Evolutionary conservation across 805 yeast genomes (phyloP), one percentile per base, ranked within the genome.

Genomic region (Nakazawaea molendinolei): DNA sequence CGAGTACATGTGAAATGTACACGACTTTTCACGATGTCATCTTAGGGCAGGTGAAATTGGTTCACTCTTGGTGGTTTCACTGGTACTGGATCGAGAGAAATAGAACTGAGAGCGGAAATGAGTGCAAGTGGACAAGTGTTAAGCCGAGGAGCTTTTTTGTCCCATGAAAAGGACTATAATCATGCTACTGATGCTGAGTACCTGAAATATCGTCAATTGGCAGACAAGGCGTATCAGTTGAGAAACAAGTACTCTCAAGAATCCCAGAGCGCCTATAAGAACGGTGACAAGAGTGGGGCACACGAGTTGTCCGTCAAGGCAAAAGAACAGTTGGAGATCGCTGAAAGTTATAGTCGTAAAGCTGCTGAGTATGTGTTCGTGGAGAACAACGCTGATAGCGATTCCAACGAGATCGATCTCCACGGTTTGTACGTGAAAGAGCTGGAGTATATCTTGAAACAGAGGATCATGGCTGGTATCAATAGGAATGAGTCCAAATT

Each of bases 351-450:
- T 53, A 89, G 89, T 58, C 61, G 66, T 14, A 75, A 78, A 56
- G 98, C 97, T 4, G 97, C 96, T 1, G 86, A 79, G 55, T 87
- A 79, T 51, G 95, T 85, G 1, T 90, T 90, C 55, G 65, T 79
- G 28, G 89, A 83, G 45, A 90, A 90, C 56, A 90, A 90, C 52
- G 74, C 85, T 26, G 97, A 89, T 51, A 79, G 90, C n/a, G 78
- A 72, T 22, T 67, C 69, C 17, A 81, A 86, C 55, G 97, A 90
- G 58, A 86, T 90, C 44, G 97, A 90, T 60, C 66, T 90, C 36
- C 98, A 90, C 56, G 98, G 98, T 0, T 63, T 90, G 21, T 89
- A 69, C 48, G 94, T 90, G 14, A 81, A 79, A 53, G 98, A 90
- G 60, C 96, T 97, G 6, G 74, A 75, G 42, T 81, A 75, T 52